These are phyloP conservation scores for Canna indica DNA, from an alignment of 176 grass and related monocot species.

Conservation along the genomic window DNA sequence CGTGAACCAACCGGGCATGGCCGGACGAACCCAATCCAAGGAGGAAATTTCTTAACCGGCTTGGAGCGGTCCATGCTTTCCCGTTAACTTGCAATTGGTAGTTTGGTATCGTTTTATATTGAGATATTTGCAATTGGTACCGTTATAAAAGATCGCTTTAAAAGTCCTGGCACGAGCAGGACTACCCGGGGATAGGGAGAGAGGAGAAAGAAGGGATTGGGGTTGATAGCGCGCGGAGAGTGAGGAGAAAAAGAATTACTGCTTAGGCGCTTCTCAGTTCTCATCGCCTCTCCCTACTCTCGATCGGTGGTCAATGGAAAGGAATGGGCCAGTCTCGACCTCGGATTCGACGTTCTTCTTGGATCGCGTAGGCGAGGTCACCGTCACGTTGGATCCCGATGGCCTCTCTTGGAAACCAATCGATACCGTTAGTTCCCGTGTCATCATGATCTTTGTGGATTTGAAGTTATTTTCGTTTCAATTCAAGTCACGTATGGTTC, in stretches of 20 bases:
- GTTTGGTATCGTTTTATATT: no score
- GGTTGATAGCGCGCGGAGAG: not conserved
- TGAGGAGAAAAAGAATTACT: not conserved
- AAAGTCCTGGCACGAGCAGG: no score
- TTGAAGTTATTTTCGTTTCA: not conserved
- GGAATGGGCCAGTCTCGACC: conserved; percentile 19
- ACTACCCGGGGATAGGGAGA: no score
- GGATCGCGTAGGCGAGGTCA: conserved; percentile 53
- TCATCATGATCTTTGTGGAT: not conserved
- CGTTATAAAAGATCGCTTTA: no score
- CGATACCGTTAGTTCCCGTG: conserved; percentile 29
- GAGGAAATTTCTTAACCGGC: no score
- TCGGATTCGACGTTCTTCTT: conserved; percentile 38
- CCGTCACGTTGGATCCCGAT: conserved; percentile 24
- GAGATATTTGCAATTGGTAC: no score
- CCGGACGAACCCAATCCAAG: no score
- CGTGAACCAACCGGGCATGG: no score
- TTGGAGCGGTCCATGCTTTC: no score
- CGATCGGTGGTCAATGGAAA: conserved; percentile 31
- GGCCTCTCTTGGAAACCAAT: conserved; percentile 52
- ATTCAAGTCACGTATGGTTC: not conserved
- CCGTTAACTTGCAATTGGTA: no score
- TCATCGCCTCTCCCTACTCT: not conserved
- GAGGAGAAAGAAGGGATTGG: not conserved
- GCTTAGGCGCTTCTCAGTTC: no score